Evolutionary conservation across 495 filamentous ascomycete species (phyloP), one percentile per base, ranked within the genome.

Genomic region (Podospora comata): DNA sequence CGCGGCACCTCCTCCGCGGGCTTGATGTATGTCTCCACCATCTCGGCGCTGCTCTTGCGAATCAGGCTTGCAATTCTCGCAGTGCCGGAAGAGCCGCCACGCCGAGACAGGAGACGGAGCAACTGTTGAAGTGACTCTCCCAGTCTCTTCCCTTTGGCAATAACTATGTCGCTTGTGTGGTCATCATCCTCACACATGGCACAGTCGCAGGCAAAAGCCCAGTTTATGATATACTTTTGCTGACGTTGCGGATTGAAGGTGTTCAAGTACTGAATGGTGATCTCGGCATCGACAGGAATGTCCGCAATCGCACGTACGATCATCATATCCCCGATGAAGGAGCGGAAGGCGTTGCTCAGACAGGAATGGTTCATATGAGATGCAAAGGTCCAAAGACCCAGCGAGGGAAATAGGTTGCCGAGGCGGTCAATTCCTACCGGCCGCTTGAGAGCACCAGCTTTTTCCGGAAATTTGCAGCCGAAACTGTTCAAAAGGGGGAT

Each of bases 301-400:
- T 83, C 73, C 23, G 70, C 67, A 9, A 76, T 72, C 0, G 87
- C 86, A n/a, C 85, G 85, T 26, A 87, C 68, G 60, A 88, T 76
- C 76, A 84, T 82, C 78, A 90, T 81, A 71, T 89, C 87, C 57
- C 87, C 85, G 67, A 88, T 85, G 73, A 87, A 88, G 23, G 81
- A 72, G 26, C 83, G 80, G 3, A 61, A 54, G 18, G 75, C 73
- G 68, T 85, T 88, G 20, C 75, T 71, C 61, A 80, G 5, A 70
- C 86, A 89, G 27, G 79, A 80, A 68, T 89, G 86, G 71, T 89
- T 88, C 57, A 85, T 79, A 74, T 81, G 84, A 0, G 86, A 84
- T 18, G 85, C 84, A 23, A 63, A 48, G 7, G 39, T 11, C 39
- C 39, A 48, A 11, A 48, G 5, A 2, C 39, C 39, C 9, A 11